Evolutionary conservation across 1,284 basidiomycete species (phyloP).

Genomic region (Leccinum cinnamomeum): DNA sequence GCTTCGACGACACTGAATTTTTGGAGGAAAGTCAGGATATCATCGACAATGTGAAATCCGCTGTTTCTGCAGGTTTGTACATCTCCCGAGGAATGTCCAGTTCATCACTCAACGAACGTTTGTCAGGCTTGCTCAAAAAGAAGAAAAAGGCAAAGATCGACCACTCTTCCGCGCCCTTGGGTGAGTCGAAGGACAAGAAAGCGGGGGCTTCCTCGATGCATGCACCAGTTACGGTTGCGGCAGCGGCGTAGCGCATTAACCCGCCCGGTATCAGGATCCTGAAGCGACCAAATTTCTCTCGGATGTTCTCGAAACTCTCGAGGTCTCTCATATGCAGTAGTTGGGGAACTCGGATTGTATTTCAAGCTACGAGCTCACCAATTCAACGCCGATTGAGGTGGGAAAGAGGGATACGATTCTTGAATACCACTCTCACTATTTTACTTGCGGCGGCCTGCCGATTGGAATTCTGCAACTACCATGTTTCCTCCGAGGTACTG

Average conservation of each 20-base stretch:
- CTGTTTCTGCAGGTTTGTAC: slow-evolving; percentile 74
- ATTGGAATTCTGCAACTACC: too few relatives aligned
- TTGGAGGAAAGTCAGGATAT: slow-evolving; percentile 91
- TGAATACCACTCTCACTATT: background rate
- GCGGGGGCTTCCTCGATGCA: slow-evolving; percentile 1
- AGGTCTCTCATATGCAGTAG: too few relatives aligned
- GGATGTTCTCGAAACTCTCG: background rate
- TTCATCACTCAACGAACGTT: slow-evolving; percentile 9
- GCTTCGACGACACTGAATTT: slow-evolving; percentile 91
- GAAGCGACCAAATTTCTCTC: background rate
- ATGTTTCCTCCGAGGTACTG: too few relatives aligned
- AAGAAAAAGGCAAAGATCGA: slow-evolving; percentile 76
- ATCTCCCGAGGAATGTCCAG: background rate
- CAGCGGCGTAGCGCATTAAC: slow-evolving; percentile 19
- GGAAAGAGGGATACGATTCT: background rate
- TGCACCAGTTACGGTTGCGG: slow-evolving; percentile 13
- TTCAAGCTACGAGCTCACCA: background rate
- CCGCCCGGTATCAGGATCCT: background rate
- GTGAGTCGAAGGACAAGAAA: slow-evolving; percentile 15
- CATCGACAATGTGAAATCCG: slow-evolving; percentile 89
- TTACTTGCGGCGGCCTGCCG: too few relatives aligned
- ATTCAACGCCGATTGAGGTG: background rate
- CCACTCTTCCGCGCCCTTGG: slow-evolving; percentile 19
- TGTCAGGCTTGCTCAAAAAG: slow-evolving; percentile 74
- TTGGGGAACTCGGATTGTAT: too few relatives aligned